Base-by-base conservation (phyloP, 805 yeast genomes). In the Ogataea allantospora region DNA sequence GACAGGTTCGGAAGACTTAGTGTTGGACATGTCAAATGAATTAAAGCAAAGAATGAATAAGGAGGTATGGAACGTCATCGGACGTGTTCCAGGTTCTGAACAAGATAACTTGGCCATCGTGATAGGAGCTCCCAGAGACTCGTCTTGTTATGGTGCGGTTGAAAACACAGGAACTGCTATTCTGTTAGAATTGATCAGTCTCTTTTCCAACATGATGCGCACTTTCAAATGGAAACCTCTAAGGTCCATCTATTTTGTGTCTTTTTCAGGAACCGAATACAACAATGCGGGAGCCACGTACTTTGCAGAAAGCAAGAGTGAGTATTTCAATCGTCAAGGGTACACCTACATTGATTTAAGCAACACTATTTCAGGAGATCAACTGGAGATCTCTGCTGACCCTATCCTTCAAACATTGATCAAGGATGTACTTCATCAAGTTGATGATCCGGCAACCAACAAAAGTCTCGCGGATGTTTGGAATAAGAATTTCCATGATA, bases 201-300 rank as follows among this genome's bases (percentile, higher is more conserved):
- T 84, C 0, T 76, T 88, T 37, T 77, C 86, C 14, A 68, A 76
- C 18, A 65, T 88, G 58, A 79, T 75, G 42, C 68, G 77, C 35
- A 68, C 78, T 24, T 73, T 71, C 50, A 77, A 80, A 43, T 89
- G 97, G 97, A 66, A 69, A 30, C 97, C 98, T 0, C 60, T 88
- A 26, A 73, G 98, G 57, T 71, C 89, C 3, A 80, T 89, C 10
- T 81, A 82, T 53, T 88, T 89, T 63, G 77, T 78, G 0, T 85
- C 95, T 0, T 88, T 84, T 66, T 95, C 89, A 51, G 96, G 85
- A 1, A 66, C 83, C 0, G 78, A 80, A 44, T 88, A 83, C 53
- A 88, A 88, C 55, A 65, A 71, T 48, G 95, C 93, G 0, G 98
- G 98, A 0, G 71, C 86, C n/a, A 71, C 88, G 0, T 91, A 83